Conservation (phyloP, 1,139 yeast species). For the Diutina rugosa region DNA sequence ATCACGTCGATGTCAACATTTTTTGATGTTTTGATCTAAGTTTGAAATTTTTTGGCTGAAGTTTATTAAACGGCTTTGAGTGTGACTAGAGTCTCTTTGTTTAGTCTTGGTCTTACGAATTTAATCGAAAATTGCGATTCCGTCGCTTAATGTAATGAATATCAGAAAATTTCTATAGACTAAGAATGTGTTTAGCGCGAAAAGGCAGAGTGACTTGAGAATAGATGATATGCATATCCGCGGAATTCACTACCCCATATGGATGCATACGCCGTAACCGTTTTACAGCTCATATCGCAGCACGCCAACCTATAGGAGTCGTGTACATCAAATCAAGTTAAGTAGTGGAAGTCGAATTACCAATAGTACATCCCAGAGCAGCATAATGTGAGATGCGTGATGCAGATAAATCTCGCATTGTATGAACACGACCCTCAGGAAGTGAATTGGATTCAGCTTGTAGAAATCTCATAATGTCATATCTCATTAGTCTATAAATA, state of each 20-base stretch:
- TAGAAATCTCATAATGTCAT: neutral
- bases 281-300: neutral
- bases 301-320: neutral
- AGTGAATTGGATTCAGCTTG: too few relatives aligned
- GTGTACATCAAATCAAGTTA: neutral
- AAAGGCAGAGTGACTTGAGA: neutral
- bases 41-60: too few relatives aligned
- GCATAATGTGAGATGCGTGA: neutral
- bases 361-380: neutral
- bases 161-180: too few relatives aligned
- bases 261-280: neutral
- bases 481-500: conserved; percentile 1
- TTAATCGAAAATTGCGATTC: too few relatives aligned
- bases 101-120: too few relatives aligned
- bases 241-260: neutral
- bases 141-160: too few relatives aligned
- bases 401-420: neutral
- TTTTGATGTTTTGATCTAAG: too few relatives aligned
- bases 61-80: too few relatives aligned
- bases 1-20: neutral
- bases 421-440: neutral
- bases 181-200: too few relatives aligned
- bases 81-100: too few relatives aligned
- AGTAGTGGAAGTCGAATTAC: neutral
- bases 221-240: neutral